These are phyloP conservation scores for Ophiognomonia clavigignenti-juglandacearum DNA, from an alignment of 2,329 filamentous ascomycete species.

Conservation along the genomic window DNA sequence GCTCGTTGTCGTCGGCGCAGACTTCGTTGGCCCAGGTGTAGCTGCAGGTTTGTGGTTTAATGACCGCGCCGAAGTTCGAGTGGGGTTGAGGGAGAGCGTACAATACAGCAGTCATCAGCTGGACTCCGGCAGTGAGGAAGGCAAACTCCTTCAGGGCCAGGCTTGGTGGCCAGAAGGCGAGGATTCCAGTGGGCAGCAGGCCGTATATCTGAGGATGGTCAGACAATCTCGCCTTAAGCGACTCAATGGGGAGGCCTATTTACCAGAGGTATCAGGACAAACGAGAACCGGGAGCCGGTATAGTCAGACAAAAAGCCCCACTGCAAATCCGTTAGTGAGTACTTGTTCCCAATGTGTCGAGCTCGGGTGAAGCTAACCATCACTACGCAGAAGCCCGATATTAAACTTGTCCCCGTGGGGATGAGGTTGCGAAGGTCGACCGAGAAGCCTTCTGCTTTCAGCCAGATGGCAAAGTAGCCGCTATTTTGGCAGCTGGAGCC, in stretches of 20 bases:
- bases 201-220: slow-evolving; percentile 19
- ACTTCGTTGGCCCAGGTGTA: slow-evolving; percentile 30
- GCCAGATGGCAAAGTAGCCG: slow-evolving; percentile 23
- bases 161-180: slow-evolving; percentile 24
- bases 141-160: slow-evolving; percentile 24
- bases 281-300: slow-evolving; percentile 19
- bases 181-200: slow-evolving; percentile 27
- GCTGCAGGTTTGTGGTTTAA: slow-evolving; percentile 1
- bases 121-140: slow-evolving; percentile 24
- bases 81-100: slow-evolving; percentile 11
- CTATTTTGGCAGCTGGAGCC: slow-evolving; percentile 24
- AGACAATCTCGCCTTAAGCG: not conserved
- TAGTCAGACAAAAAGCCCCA: slow-evolving; percentile 22
- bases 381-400: slow-evolving; percentile 16
- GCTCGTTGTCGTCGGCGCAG: slow-evolving; percentile 26
- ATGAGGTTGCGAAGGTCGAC: slow-evolving; percentile 21
- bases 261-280: slow-evolving; percentile 20
- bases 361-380: not conserved
- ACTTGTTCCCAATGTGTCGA: not conserved
- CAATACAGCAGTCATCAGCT: slow-evolving; percentile 31
- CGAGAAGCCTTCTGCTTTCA: slow-evolving; percentile 21
- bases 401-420: slow-evolving; percentile 21
- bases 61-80: not conserved
- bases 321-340: not conserved
- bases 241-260: not conserved